Conservation (phyloP, 805 yeast species). For the Saccharomycopsis javanensis region DNA sequence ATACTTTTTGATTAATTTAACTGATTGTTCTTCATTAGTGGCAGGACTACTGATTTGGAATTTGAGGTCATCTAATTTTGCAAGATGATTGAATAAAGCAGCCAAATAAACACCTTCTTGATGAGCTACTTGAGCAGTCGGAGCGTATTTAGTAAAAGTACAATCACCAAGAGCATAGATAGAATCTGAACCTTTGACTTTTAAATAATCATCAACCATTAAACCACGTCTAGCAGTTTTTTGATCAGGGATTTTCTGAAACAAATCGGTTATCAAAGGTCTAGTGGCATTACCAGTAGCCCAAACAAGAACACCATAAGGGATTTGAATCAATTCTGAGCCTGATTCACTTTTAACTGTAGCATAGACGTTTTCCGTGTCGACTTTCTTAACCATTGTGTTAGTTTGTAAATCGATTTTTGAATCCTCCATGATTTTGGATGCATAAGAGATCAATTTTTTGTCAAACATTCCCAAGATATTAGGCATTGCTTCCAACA, state of each 20-base stretch:
- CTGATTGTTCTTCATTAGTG: constrained; percentile 32
- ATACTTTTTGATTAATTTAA: constrained; percentile 34
- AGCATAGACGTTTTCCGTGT: constrained; percentile 59
- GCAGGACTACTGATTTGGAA: constrained; percentile 31
- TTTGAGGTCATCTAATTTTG: constrained; percentile 51
- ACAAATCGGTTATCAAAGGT: constrained; percentile 56
- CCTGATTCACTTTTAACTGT: constrained; percentile 45
- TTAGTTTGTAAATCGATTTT: constrained; percentile 69
- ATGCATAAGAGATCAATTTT: constrained; percentile 67
- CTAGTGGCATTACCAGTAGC: constrained; percentile 96
- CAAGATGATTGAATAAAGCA: constrained; percentile 52
- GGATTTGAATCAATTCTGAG: constrained; percentile 49
- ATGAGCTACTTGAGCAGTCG: constrained; percentile 96
- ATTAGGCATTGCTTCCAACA: constrained; percentile 87
- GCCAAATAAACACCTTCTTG: constrained; percentile 87
- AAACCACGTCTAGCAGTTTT: constrained; percentile 85
- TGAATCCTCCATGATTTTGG: constrained; percentile 57
- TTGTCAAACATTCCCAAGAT: constrained; percentile 69
- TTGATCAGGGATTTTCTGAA: constrained; percentile 62
- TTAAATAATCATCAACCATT: constrained; percentile 70
- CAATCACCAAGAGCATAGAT: constrained; percentile 93
- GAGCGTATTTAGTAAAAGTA: constrained; percentile 77
- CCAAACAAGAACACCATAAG: constrained; percentile 93
- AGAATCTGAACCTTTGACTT: constrained; percentile 70
- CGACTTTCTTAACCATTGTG: constrained; percentile 84